phyloP scores from a whole-genome alignment of 441 rosid genomes.

The Syzygium malaccense region DNA sequence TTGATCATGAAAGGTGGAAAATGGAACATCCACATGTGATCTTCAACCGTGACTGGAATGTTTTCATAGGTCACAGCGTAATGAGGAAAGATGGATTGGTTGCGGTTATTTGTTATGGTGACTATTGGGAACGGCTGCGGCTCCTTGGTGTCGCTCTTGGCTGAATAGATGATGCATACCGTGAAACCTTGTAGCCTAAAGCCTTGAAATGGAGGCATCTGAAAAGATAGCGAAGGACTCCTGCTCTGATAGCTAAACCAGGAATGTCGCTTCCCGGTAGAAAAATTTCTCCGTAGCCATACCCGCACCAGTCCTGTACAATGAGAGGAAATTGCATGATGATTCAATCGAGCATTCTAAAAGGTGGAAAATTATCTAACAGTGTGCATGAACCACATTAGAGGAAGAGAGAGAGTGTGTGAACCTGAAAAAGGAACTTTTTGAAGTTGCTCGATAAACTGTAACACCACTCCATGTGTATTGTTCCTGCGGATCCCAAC shows the following conservation, averaged over 20 bases:
- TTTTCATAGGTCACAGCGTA: neutral
- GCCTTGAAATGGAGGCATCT: neutral
- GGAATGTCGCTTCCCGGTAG: neutral
- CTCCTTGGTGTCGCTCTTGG: neutral
- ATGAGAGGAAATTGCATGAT: neutral
- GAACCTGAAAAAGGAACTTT: slow-evolving; percentile 13
- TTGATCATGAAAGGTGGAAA: neutral
- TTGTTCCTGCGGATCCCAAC: neutral
- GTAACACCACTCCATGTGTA: neutral
- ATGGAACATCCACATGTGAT: slow-evolving; percentile 2
- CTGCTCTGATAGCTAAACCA: neutral
- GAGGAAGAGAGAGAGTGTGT: neutral
- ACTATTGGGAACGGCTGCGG: neutral
- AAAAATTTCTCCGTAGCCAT: neutral
- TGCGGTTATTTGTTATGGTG: neutral
- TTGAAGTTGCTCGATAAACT: neutral
- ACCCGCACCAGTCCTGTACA: neutral
- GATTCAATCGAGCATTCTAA: neutral
- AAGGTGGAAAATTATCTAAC: neutral
- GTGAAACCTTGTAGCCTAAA: neutral
- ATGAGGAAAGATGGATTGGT: neutral
- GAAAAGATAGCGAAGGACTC: neutral
- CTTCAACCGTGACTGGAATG: neutral
- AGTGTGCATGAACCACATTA: neutral
- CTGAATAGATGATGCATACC: neutral